Evolutionary conservation across 1,284 basidiomycete genomes (phyloP).

Genomic region (Porodaedalea pini): DNA sequence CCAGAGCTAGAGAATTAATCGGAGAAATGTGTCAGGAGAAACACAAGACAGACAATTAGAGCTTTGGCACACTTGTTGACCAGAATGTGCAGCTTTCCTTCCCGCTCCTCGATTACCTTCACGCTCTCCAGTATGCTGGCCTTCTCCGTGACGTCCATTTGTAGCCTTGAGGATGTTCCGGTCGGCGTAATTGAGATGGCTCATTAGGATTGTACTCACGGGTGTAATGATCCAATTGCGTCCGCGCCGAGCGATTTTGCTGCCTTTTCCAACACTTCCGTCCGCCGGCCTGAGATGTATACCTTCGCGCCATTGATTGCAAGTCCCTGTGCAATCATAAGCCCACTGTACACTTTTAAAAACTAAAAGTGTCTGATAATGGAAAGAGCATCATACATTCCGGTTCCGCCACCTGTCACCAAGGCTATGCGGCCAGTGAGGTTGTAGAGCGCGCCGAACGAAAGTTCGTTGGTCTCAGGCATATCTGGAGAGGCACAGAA

Average conservation of each 20-base stretch:
- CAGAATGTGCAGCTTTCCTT: conserved; percentile 72
- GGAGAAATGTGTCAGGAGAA: not conserved
- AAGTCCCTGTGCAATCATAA: conserved; percentile 38
- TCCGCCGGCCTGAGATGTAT: conserved; percentile 32
- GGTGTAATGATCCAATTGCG: conserved; percentile 15
- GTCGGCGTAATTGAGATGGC: not conserved
- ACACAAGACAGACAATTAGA: not conserved
- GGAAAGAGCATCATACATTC: conserved; percentile 25
- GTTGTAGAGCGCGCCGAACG: conserved; percentile 20
- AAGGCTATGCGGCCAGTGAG: conserved; percentile 30
- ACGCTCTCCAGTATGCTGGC: conserved; percentile 58
- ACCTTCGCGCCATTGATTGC: conserved; percentile 38
- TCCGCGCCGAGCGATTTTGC: conserved; percentile 16
- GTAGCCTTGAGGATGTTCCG: conserved; percentile 39
- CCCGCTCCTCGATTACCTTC: conserved; percentile 49
- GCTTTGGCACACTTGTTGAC: conserved; percentile 63
- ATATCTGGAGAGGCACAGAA: not conserved
- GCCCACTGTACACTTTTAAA: conserved; percentile 24
- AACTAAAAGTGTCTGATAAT: not conserved
- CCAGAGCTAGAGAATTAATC: conserved; percentile 53
- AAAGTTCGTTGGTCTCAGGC: not conserved
- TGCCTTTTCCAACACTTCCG: conserved; percentile 25
- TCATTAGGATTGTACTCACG: conserved; percentile 4
- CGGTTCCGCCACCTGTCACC: conserved; percentile 35
- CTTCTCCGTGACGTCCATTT: conserved; percentile 69